phyloP scores from a whole-genome alignment of 495 filamentous ascomycete genomes.

The Penicillium robsamsonii region DNA sequence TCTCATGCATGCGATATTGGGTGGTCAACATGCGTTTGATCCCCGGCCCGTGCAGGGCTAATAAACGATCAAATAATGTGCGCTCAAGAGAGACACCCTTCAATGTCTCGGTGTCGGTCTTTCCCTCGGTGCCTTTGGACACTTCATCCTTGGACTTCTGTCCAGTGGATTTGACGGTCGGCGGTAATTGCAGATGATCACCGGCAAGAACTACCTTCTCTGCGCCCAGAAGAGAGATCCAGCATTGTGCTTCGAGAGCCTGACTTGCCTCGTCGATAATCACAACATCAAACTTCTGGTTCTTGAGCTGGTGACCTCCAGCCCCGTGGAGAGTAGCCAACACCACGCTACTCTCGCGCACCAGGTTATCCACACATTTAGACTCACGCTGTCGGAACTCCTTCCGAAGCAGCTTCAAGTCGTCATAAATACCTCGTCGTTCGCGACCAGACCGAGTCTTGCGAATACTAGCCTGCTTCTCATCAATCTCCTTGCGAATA shows the following conservation, averaged over 20 bases:
- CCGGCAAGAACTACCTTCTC: slow-evolving; percentile 88
- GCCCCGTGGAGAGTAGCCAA: slow-evolving; percentile 91
- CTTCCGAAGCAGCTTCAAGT: slow-evolving; percentile 79
- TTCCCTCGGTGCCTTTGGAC: slow-evolving; percentile 25
- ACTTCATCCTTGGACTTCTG: slow-evolving; percentile 23
- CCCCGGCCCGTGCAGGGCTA: slow-evolving; percentile 72
- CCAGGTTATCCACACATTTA: slow-evolving; percentile 71
- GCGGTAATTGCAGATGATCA: slow-evolving; percentile 91
- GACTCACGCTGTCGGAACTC: slow-evolving; percentile 86
- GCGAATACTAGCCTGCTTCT: slow-evolving; percentile 81
- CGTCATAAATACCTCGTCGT: slow-evolving; percentile 75
- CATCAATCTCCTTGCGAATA: slow-evolving; percentile 88
- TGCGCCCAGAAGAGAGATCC: slow-evolving; percentile 83
- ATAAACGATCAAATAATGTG: slow-evolving; percentile 87
- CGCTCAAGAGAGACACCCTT: slow-evolving; percentile 64
- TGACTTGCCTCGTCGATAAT: slow-evolving; percentile 96
- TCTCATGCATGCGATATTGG: slow-evolving; percentile 97
- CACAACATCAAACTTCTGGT: slow-evolving; percentile 87
- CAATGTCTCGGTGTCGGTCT: slow-evolving; percentile 26
- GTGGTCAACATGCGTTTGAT: slow-evolving; percentile 97
- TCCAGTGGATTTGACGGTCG: slow-evolving; percentile 76
- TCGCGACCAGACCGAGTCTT: slow-evolving; percentile 83
- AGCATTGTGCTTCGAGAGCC: slow-evolving; percentile 94
- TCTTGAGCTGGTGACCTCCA: slow-evolving; percentile 77
- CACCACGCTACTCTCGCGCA: slow-evolving; percentile 78